Base-by-base conservation (phyloP, 2,329 filamentous ascomycete species). In the Aspergillus aculeatinus region DNA sequence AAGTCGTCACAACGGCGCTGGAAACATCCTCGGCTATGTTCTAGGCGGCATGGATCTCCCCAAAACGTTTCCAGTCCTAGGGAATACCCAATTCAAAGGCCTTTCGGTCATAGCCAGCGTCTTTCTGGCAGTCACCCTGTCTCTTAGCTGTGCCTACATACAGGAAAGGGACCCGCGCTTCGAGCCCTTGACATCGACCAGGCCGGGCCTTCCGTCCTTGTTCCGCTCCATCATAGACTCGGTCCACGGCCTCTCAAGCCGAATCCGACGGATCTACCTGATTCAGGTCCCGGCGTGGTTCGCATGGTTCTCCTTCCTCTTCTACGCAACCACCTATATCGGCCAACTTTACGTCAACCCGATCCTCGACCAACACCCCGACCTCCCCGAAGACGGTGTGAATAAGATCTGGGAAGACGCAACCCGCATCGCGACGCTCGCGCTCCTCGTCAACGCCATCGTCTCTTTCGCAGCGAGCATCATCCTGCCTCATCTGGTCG, bases 311-410 rank as follows among this genome's bases (percentile, higher is more conserved):
- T 92, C 92, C 1, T 92, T 96, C 75, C 83, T 97, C 4, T 96
- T 96, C 78, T 96, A 96, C 79, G 92, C 91, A 5, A 96, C 92
- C 1, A 95, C 91, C 19, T 97, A 95, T 74, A 89, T 97, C 67
- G 92, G 90, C 63, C 91, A 96, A 72, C 90, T 97, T 57, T 96
- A 96, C 68, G 90, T 91, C 16, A 89, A 96, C 71, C 91, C 91
- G 0, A 89, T 84, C 67, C 87, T 96, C 54, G 82, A 87, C 64
- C 80, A 84, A 54, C 90, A 96, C 66, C 92, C 91, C 0, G 78
- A 94, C 73, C 89, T 96, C 82, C 84, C 87, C 0, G 84, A 88
- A 0, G 82, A 84, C 12, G 87, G 96, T 68, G 85, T 96, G 60
- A 88, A 96, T 69, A 76, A 81, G 55, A 82, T 92, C 1, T 96